Evolutionary conservation across 768 basidiomycete genomes (phyloP).

Genomic region (Baorangia bicolor): DNA sequence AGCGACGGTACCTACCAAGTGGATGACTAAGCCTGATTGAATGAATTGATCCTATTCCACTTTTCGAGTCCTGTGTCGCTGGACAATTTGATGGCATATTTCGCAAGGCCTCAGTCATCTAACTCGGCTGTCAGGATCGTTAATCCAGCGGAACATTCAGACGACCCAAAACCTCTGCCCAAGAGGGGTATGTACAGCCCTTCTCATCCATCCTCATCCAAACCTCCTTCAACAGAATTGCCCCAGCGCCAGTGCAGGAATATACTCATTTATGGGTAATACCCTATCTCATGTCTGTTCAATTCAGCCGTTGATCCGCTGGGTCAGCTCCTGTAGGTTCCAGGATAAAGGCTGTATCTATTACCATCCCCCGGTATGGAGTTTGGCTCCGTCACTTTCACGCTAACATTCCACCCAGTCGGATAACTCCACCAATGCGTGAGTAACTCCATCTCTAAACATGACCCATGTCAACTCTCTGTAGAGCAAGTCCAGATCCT

Average conservation of each 20-base stretch:
- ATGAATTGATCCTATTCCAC: conserved; percentile 16
- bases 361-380: conserved; percentile 68
- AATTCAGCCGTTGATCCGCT: not conserved
- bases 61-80: conserved; percentile 2
- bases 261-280: conserved; percentile 86
- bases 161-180: conserved; percentile 41
- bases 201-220: not conserved
- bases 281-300: not conserved
- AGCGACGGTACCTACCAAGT: conserved; percentile 14
- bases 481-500: conserved; percentile 44
- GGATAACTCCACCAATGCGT: conserved; percentile 28
- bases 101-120: conserved; percentile 57
- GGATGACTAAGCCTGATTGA: conserved; percentile 19
- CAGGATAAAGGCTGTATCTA: conserved; percentile 86
- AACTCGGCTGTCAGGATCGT: conserved; percentile 72
- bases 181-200: conserved; percentile 53
- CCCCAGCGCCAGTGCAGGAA: conserved; percentile 85
- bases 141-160: conserved; percentile 46
- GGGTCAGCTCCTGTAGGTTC: conserved; percentile 71
- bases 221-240: conserved; percentile 45
- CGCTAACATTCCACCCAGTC: conserved; percentile 21
- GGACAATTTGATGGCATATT: conserved; percentile 58
- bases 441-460: conserved; percentile 4
- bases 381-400: not conserved
- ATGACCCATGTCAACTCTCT: conserved; percentile 5